These are phyloP conservation scores for Arxiozyma telluris DNA, from an alignment of 1,139 yeast genomes.

Conservation along the genomic window DNA sequence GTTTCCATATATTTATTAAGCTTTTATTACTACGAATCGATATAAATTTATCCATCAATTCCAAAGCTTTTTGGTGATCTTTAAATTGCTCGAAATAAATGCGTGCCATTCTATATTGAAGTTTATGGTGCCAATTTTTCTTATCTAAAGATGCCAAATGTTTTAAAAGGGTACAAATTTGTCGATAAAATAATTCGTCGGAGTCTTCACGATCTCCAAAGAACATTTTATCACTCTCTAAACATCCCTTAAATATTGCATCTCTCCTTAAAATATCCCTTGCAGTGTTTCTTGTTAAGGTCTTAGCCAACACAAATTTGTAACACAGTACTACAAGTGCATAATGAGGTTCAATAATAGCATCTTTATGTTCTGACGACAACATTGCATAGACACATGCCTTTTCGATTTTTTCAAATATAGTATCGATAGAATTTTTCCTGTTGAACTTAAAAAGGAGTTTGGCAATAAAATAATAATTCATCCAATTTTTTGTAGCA, in stretches of 20 bases:
- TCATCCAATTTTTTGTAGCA: constrained; percentile 46
- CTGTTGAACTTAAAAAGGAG: constrained; percentile 43
- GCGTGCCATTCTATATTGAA: constrained; percentile 63
- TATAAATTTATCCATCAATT: constrained; percentile 55
- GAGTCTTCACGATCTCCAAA: constrained; percentile 8
- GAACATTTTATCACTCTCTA: constrained; percentile 16
- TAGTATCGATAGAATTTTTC: constrained; percentile 24
- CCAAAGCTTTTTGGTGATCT: constrained; percentile 47
- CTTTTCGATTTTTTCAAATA: constrained; percentile 35
- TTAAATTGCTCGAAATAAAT: constrained; percentile 48
- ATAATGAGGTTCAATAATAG: constrained; percentile 68
- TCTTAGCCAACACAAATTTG: constrained; percentile 42
- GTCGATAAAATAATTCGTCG: constrained; percentile 20
- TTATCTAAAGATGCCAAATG: constrained; percentile 53
- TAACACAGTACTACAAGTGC: constrained; percentile 48
- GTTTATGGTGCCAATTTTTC: constrained; percentile 88
- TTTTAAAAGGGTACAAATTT: constrained; percentile 33
- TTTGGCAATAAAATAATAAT: constrained; percentile 52
- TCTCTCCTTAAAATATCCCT: constrained; percentile 35
- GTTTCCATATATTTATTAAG: constrained; percentile 84
- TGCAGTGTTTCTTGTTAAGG: constrained; percentile 35
- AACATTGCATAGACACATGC: constrained; percentile 39
- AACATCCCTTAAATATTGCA: constrained; percentile 19
- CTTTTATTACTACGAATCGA: constrained; percentile 63
- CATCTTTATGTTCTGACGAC: constrained; percentile 40